Base-by-base conservation (phyloP, 1,284 basidiomycete species). In the Laetiporus sulphureus region DNA sequence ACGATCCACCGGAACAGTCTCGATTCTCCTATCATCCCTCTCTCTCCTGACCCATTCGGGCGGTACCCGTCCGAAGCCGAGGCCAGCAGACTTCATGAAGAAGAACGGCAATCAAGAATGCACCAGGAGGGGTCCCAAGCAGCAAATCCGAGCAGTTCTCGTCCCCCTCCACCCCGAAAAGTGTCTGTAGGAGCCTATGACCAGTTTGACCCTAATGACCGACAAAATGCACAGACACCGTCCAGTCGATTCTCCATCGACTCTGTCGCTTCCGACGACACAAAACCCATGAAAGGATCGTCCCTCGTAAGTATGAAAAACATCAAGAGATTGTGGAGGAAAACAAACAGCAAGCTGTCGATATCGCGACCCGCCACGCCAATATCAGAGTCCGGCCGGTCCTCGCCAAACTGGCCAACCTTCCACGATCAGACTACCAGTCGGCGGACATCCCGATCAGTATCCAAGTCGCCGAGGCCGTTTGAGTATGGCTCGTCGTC, bases 21-120 rank as follows among this genome's bases (percentile, higher is more conserved):
- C 34, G 54, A 60, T 40, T 74, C 68, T 29, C 77, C 74, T 42
- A 60, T 73, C 40, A 80, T 88, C 43, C 85, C 85, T 23, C 65
- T 87, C 16, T 84, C 84, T 5, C 82, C 85, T 6, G 85, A 88
- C 62, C 84, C 85, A 23, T 88, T 88, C 55, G 78, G 80, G 15
- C 71, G 84, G 20, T 80, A 74, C 53, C 70, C 84, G 15, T 81
- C 79, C 0, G 58, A 68, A 12, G 57, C 67, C 24, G 68, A 71
- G 32, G 12, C 41, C 40, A 33, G 23, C 10, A 20, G 40, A 4
- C 23, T 46, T 7, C 2, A 23, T 2, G 46, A 47, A 19, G n/a
- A n/a, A n/a, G 45, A 47, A 18, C 32, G 34, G 23, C 40, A 46
- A 8, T 47, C 47, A 4, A 38, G 38, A 13, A 18, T 36, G 8